Evolutionary conservation across 257 asterid genomes (phyloP).

Genomic region (Agastache rugosa): DNA sequence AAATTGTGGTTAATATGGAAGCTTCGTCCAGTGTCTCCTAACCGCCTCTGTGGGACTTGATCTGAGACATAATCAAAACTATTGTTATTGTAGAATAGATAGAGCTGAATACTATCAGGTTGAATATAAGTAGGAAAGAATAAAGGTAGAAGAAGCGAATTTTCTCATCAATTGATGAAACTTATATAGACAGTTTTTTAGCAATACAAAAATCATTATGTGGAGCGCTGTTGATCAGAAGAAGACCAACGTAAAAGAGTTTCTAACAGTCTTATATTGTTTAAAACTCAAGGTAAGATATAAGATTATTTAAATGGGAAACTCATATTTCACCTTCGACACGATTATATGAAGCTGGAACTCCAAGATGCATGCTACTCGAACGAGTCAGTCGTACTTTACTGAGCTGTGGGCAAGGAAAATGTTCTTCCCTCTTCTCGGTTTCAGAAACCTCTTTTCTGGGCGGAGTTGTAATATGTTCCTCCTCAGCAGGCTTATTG

Average conservation of each 20-base stretch:
- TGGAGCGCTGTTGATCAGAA: background rate
- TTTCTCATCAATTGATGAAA: background rate
- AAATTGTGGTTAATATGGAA: constrained; percentile 47
- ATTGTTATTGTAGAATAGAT: constrained; percentile 19
- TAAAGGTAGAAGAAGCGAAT: background rate
- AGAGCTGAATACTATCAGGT: background rate
- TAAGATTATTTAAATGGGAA: constrained; percentile 17
- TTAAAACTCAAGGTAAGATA: constrained; percentile 16
- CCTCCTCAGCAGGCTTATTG: constrained; percentile 47
- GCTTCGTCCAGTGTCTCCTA: constrained; percentile 51
- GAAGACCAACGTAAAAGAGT: background rate
- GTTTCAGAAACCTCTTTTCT: constrained; percentile 45
- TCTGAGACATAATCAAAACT: constrained; percentile 48
- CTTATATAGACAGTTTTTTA: background rate
- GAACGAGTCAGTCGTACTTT: constrained; percentile 50
- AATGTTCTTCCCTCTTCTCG: constrained; percentile 41
- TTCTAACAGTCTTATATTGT: background rate
- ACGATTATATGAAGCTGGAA: constrained; percentile 38
- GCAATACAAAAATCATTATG: constrained; percentile 2
- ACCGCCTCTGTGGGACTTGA: constrained; percentile 49
- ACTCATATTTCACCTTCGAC: constrained; percentile 50
- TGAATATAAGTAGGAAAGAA: background rate
- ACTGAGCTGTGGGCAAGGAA: constrained; percentile 47
- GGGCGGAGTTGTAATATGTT: constrained; percentile 41
- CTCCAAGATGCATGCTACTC: constrained; percentile 42